Conservation (phyloP, 2,329 filamentous ascomycete genomes). For the Beauveria brongniartii region DNA sequence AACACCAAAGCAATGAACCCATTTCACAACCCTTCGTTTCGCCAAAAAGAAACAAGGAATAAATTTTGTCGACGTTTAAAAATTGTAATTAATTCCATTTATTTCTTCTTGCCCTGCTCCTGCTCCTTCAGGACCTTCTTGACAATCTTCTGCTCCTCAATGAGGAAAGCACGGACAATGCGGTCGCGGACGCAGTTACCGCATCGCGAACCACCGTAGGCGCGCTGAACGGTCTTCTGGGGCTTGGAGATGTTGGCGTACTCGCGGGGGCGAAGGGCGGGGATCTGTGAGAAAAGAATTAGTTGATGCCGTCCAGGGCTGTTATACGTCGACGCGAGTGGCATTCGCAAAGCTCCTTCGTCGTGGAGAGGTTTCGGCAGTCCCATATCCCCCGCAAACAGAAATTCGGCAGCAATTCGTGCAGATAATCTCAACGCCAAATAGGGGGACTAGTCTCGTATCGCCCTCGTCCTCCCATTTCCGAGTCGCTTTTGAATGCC, state of each 20-base stretch:
- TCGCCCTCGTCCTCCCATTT: not conserved
- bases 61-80: slow-evolving; percentile 7
- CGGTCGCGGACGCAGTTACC: slow-evolving; percentile 98
- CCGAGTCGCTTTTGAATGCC: not conserved
- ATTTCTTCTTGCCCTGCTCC: slow-evolving; percentile 65
- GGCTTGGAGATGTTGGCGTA: slow-evolving; percentile 95
- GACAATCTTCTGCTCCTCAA: slow-evolving; percentile 99
- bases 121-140: slow-evolving; percentile 99
- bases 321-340: not conserved
- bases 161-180: slow-evolving; percentile 95
- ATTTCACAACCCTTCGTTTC: slow-evolving; percentile 19
- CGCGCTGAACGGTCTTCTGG: slow-evolving; percentile 98
- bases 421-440: not conserved
- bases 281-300: slow-evolving; percentile 53
- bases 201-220: slow-evolving; percentile 97
- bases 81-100: slow-evolving; percentile 31
- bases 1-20: slow-evolving; percentile 48
- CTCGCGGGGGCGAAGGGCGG: slow-evolving; percentile 95
- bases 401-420: not conserved
- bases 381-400: not conserved
- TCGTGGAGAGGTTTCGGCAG: not conserved
- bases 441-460: not conserved
- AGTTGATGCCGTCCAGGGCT: not conserved
- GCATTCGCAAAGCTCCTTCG: not conserved
- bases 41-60: slow-evolving; percentile 14